Percentiles rank a stretch among this genome's conserved stretches.
These are phyloP conservation scores for Amaranthus cruentus DNA, from an alignment of 148 eudicot species.

Conservation along the genomic window DNA sequence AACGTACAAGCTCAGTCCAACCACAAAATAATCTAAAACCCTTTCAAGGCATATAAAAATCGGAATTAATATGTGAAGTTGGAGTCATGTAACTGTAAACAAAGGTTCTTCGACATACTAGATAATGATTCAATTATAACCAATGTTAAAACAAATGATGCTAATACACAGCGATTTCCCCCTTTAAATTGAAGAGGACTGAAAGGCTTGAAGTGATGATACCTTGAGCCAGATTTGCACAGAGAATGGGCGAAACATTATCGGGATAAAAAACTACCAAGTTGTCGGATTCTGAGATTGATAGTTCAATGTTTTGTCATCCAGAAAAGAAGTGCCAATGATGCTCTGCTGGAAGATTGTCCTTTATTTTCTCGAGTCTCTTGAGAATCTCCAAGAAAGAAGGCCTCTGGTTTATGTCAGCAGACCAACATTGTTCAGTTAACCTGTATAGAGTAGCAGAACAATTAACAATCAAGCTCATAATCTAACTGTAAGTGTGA, in stretches of 20 bases:
- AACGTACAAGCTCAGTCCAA: neutral
- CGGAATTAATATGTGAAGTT: slow-evolving; percentile 2
- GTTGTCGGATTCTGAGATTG: neutral
- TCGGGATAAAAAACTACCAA: neutral
- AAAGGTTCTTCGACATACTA: slow-evolving; percentile 4
- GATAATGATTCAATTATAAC: slow-evolving; percentile 2
- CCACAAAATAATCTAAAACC: neutral
- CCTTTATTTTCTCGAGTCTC: slow-evolving; percentile 79
- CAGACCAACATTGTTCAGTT: slow-evolving; percentile 74
- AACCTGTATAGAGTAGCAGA: slow-evolving; percentile 40
- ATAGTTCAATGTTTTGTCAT: slow-evolving; percentile 17
- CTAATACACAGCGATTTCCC: slow-evolving; percentile 6
- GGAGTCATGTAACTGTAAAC: neutral
- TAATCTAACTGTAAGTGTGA: too few species aligned
- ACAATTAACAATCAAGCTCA: too few species aligned
- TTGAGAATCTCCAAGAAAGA: slow-evolving; percentile 82
- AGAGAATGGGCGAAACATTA: slow-evolving; percentile 3
- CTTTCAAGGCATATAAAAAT: neutral
- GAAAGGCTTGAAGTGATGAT: slow-evolving; percentile 4
- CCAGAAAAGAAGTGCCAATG: slow-evolving; percentile 78
- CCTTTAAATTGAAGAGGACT: slow-evolving; percentile 13
- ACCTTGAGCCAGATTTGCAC: slow-evolving; percentile 15
- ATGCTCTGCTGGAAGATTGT: slow-evolving; percentile 50
- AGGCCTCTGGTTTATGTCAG: slow-evolving; percentile 78
- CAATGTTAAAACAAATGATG: slow-evolving; percentile 13